phyloP scores from a whole-genome alignment of 2,329 filamentous ascomycete genomes.

The Aureobasidium lini region DNA sequence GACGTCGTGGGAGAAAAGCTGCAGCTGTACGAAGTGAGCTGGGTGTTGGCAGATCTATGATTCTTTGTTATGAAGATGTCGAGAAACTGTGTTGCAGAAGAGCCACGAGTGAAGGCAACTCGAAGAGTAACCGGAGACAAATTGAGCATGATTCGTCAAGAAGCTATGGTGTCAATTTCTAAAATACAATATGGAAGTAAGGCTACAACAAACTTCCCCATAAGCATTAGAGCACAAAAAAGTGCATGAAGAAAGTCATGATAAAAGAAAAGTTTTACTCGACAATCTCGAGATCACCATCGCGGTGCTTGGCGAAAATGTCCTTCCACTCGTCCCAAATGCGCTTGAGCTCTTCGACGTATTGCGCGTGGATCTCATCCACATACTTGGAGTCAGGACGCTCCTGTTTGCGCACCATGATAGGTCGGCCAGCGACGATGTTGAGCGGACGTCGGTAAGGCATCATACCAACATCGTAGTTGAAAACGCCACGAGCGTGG shows the following conservation, averaged over 20 bases:
- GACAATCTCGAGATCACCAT: conserved; percentile 60
- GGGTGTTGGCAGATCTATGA: too few species aligned
- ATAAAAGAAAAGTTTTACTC: conserved; percentile 33
- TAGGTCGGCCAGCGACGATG: conserved; percentile 79
- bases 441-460: conserved; percentile 84
- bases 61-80: too few species aligned
- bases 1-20: too few species aligned
- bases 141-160: neutral
- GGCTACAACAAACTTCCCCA: neutral
- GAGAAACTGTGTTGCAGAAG: too few species aligned
- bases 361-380: conserved; percentile 69
- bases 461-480: conserved; percentile 95
- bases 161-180: neutral
- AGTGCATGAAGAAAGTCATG: neutral
- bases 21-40: too few species aligned
- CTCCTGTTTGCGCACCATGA: conserved; percentile 56
- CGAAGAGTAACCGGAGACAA: too few species aligned
- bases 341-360: conserved; percentile 65
- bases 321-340: conserved; percentile 76
- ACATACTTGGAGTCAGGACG: conserved; percentile 69
- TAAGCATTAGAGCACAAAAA: neutral
- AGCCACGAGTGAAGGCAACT: too few species aligned
- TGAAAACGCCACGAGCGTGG: conserved; percentile 83
- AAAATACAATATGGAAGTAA: neutral
- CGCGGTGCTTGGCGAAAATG: conserved; percentile 57